Evolutionary conservation across 2,329 filamentous ascomycete genomes (phyloP).

Genomic region (Xylaria sp.): DNA sequence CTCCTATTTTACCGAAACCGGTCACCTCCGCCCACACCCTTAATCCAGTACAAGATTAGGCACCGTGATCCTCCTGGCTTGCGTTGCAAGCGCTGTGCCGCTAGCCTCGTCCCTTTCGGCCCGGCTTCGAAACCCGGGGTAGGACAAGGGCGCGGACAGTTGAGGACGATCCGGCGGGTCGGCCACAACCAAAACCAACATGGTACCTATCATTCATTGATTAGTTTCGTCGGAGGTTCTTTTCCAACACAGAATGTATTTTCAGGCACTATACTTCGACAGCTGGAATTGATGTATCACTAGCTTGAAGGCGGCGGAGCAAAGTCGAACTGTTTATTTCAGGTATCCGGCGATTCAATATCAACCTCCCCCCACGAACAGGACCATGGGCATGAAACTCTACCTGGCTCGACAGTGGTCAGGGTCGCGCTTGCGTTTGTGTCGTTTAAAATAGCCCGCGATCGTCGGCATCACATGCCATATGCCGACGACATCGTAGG

Average conservation of each 20-base stretch:
- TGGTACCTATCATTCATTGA: constrained; percentile 8
- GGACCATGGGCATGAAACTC: constrained; percentile 26
- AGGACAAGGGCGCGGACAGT: constrained; percentile 36
- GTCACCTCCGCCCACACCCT: constrained; percentile 29
- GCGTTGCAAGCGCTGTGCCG: constrained; percentile 29
- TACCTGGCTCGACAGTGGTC: constrained; percentile 3
- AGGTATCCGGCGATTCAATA: constrained; percentile 15
- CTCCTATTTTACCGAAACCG: constrained; percentile 23
- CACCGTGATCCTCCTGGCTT: constrained; percentile 25
- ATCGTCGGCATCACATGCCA: constrained; percentile 30
- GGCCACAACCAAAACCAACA: constrained; percentile 3
- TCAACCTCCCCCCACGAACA: constrained; percentile 12
- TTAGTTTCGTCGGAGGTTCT: constrained; percentile 17
- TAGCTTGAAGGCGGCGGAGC: constrained; percentile 21
- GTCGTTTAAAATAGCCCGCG: constrained; percentile 30
- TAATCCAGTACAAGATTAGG: constrained; percentile 15
- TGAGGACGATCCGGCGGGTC: constrained; percentile 15
- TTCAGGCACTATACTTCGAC: constrained; percentile 15
- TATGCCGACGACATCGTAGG: constrained; percentile 9
- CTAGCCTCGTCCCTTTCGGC: constrained; percentile 42
- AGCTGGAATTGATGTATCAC: background rate
- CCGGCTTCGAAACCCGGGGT: constrained; percentile 44
- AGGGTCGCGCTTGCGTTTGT: background rate
- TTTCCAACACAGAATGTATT: background rate
- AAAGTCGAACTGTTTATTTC: constrained; percentile 25